These are phyloP conservation scores for Hevea brasiliensis DNA, from an alignment of 345 rosid genomes.

Conservation along the genomic window DNA sequence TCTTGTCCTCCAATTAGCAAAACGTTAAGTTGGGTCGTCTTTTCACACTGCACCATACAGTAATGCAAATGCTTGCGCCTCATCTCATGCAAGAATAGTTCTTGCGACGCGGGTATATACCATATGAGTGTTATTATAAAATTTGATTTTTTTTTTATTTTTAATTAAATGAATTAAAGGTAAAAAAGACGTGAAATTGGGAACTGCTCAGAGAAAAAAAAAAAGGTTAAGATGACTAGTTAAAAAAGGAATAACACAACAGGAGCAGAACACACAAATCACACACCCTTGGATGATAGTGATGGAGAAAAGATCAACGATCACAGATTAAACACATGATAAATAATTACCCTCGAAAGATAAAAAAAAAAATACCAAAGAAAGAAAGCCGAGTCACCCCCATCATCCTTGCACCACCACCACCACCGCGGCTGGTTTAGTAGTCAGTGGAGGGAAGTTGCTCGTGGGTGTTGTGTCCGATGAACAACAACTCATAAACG, in stretches of 20 bases:
- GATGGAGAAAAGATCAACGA: conserved; percentile 18
- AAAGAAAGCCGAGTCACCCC: conserved; percentile 8
- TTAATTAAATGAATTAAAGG: too few species aligned
- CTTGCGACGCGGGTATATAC: too few species aligned
- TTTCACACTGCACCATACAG: too few species aligned
- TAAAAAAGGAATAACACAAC: conserved; percentile 10
- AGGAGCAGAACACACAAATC: conserved; percentile 21
- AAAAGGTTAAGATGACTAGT: background rate
- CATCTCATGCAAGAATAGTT: too few species aligned
- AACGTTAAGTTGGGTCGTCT: too few species aligned
- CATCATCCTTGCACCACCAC: too few species aligned
- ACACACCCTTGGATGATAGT: conserved; percentile 11
- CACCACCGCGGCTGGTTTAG: conserved; percentile 22
- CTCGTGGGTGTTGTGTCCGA: conserved; percentile 52
- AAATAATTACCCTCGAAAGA: conserved; percentile 1
- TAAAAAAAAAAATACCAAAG: conserved; percentile 21
- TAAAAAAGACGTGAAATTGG: background rate
- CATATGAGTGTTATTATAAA: too few species aligned
- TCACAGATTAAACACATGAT: conserved; percentile 25
- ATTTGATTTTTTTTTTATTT: too few species aligned
- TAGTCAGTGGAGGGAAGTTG: conserved; percentile 67
- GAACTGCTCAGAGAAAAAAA: background rate
- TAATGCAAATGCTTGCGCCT: too few species aligned
- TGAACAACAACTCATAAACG: conserved; percentile 68
- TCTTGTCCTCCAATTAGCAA: too few species aligned